Percentiles rank a stretch among this genome's conserved stretches.
These are phyloP conservation scores for Capsicum chinense DNA, from an alignment of 257 asterid species.

Conservation along the genomic window DNA sequence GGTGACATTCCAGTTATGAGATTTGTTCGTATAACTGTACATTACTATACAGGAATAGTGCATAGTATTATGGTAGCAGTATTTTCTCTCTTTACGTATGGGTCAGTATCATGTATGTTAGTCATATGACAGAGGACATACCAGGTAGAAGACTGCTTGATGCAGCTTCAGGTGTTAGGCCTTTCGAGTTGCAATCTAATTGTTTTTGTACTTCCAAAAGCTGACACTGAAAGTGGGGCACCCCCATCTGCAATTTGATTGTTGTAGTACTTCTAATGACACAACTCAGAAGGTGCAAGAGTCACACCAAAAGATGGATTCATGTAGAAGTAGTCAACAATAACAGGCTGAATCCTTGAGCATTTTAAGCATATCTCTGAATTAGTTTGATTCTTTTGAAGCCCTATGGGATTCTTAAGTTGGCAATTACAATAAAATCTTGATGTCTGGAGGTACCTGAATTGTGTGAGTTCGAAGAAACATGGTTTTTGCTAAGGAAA, in stretches of 20 bases:
- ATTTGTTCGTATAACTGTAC: background rate
- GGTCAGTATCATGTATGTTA: background rate
- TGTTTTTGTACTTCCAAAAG: background rate
- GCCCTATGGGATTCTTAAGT: background rate
- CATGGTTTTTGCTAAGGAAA: background rate
- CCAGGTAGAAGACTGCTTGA: background rate
- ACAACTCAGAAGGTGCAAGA: background rate
- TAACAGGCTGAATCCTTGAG: background rate
- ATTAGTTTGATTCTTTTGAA: background rate
- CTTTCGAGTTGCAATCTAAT: constrained; percentile 10
- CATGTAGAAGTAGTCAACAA: background rate
- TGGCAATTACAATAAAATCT: background rate
- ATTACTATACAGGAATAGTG: background rate
- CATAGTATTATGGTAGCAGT: background rate
- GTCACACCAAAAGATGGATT: background rate
- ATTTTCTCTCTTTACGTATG: background rate
- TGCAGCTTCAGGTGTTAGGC: constrained; percentile 22
- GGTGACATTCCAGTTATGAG: background rate
- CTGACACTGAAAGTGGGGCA: background rate
- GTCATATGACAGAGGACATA: background rate
- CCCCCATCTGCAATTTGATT: background rate
- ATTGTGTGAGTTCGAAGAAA: background rate
- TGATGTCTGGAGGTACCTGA: background rate
- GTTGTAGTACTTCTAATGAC: background rate
- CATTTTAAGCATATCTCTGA: background rate